Base-by-base conservation (phyloP, 2,329 filamentous ascomycete species). In the Berkeleyomyces rouxiae region DNA sequence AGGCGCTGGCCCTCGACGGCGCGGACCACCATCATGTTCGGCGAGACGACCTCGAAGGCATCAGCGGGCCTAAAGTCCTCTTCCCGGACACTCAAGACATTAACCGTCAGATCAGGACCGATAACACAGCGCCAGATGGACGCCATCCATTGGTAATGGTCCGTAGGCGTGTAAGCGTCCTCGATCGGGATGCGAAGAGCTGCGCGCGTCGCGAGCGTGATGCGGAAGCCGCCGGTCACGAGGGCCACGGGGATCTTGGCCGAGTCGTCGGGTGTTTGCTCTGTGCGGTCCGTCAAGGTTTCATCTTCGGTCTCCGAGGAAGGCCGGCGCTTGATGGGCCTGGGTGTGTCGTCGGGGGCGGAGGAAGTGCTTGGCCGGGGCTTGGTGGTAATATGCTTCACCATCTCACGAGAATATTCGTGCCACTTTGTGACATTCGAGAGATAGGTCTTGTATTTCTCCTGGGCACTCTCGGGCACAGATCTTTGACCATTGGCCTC, bases 91-190 rank as follows among this genome's bases (percentile, higher is more conserved):
- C 68, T 77, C 78, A 16, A 46, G 31, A 87, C 79, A 69, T 87
- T 89, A 37, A 93, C 77, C 0, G 87, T 87, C 55, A 92, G 75
- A 72, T 97, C 92, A 0, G 92, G 84, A 0, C 87, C 89, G 0
- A 91, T 79, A 61, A 88, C 87, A 7, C 90, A 89, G 7, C 91
- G 84, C 92, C 92, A 97, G 31, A 96, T 80, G 51, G 88, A 92
- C 43, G 92, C 92, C 78, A 93, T 90, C 92, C 92, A 97, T 72
- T 95, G 88, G 90, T 92, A 97, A 74, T 97, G 92, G 69, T 95
- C 90, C n/a, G 87, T 80, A 0, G 88, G 84, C 13, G 83, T 81
- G 71, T 95, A 96, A 5, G 80, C 78, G 70, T 95, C 90, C 16
- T 79, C 76, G 67, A 95, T 90, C 1, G 87, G 86, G 51, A 91